Evolutionary conservation across 495 filamentous ascomycete species (phyloP), one percentile per base, ranked within the genome.

Genomic region (Aspergillus carlsbadensis): DNA sequence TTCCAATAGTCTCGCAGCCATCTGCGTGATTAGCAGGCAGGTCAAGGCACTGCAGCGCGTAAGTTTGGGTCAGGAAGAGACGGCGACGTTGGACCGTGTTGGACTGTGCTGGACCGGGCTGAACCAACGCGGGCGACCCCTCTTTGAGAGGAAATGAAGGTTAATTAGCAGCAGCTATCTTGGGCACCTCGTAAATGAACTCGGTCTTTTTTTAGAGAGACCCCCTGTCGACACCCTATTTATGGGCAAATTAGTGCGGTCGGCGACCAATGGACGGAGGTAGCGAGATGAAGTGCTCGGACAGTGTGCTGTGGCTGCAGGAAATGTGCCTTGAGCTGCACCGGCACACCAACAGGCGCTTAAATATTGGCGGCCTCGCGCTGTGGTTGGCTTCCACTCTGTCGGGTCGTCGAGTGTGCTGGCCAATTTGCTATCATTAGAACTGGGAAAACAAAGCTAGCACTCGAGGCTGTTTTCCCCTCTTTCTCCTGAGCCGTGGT

Each of bases 321-420:
- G 54, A 61, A 42, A 52, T 49, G 44, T 54, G 50, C 35, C 46
- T 34, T 49, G 22, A 36, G 36, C 10, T 57, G 56, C 33, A 33
- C 26, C 10, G 18, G 35, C 26, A 46, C 58, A 65, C 60, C 63
- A 58, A 63, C 59, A 62, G 58, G 72, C 72, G 72, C 70, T 66
- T 75, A 75, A 58, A 48, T 48, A 39, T 61, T 57, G 60, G 34
- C 21, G 5, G 21, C 11, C 24, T 13, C 42, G 7, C 1, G 14
- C 37, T 4, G 36, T 47, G 42, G 58, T 61, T 65, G 63, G 59
- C n/a, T 62, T 46, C 62, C 62, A 17, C 22, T 41, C 31, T 22
- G 14, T 31, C 52, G 63, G 63, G 44, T 57, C 35, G 7, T 11
- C 15, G 18, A 14, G 15, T 48, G 39, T 24, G 45, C 26, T 37